Evolutionary conservation across 371 early-diverging fungal genomes (phyloP), one percentile per base, ranked within the genome.

Genomic region (Mucor mucedo): DNA sequence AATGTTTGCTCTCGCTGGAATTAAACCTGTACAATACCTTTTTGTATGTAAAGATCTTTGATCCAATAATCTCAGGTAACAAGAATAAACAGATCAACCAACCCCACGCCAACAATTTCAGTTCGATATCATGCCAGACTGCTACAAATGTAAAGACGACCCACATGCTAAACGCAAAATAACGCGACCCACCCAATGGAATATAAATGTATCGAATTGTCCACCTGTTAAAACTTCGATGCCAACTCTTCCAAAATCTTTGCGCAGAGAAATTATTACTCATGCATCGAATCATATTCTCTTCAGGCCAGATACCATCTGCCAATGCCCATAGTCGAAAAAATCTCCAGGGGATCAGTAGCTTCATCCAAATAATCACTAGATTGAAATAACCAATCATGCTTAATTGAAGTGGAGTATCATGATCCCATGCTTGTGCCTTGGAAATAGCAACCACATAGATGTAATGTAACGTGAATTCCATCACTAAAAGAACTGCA

Each of bases 241-340:
- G 97, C 97, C 97, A 97, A 55, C 89, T 88, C 57, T 93, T 84
- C 97, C 97, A 97, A 73, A 97, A 97, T 52, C 88, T 87, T 50
- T 89, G 85, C 5, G 89, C 85, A 8, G 94, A 93, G 76, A 95
- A 97, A 70, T 96, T 93, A 79, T 95, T 94, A 67, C 80, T 83
- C 87, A 96, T 93, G 70, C 97, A 97, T 5, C 96, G 88, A 4
- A 86, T 80, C 96, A 97, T 96, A 66, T 97, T 97, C 68, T 97
- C 97, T 7, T 86, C 80, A 0, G 90, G 84, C 57, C 91, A 90
- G 33, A 96, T 78, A n/a, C 93, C 93, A 72, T 97, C 97, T 27
- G 81, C 75, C 73, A 95, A 68, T 0, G 95, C 93, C 97, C 96
- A 96, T 55, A 94, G 80, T 21, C 97, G 82, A 76, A 95, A 96